Percentiles rank a stretch among this genome's conserved stretches.
Evolutionary conservation across 2,329 filamentous ascomycete species (phyloP).

Genomic region (Colletotrichum kahawae): DNA sequence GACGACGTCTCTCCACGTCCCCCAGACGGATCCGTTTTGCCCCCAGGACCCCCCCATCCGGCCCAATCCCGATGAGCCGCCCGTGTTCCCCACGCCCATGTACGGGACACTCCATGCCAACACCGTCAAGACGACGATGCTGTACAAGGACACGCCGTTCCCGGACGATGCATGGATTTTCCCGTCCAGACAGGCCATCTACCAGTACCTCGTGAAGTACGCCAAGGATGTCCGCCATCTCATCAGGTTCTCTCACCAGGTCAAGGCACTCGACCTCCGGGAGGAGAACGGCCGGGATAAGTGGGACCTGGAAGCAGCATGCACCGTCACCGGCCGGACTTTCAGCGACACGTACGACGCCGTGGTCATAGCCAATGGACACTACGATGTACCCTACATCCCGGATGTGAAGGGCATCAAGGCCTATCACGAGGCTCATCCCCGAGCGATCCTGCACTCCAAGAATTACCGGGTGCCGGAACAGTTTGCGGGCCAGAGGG

Average conservation of each 20-base stretch:
- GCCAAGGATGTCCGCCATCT: constrained; percentile 69
- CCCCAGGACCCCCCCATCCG: constrained; percentile 68
- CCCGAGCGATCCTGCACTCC: constrained; percentile 71
- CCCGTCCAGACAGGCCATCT: constrained; percentile 73
- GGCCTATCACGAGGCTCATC: constrained; percentile 64
- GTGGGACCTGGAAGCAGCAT: constrained; percentile 67
- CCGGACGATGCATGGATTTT: constrained; percentile 71
- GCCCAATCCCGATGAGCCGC: constrained; percentile 40
- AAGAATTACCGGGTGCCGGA: constrained; percentile 78
- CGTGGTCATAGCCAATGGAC: constrained; percentile 76
- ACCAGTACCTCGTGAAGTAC: constrained; percentile 76
- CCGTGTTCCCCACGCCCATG: constrained; percentile 80
- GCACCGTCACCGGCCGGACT: constrained; percentile 48
- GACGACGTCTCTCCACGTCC: constrained; percentile 58
- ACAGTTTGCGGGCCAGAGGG: constrained; percentile 70
- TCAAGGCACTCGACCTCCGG: constrained; percentile 60
- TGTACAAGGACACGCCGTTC: constrained; percentile 75
- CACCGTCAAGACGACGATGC: constrained; percentile 82
- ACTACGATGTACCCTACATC: constrained; percentile 73
- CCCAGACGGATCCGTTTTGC: constrained; percentile 70
- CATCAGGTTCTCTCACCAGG: constrained; percentile 73
- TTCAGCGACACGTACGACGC: constrained; percentile 69
- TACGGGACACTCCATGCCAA: constrained; percentile 87
- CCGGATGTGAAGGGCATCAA: constrained; percentile 66
- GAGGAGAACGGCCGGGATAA: constrained; percentile 38